A percentile compares a stretch with the other conserved stretches of the same genome.
These are phyloP conservation scores for Erodium moschatum DNA, from an alignment of 441 rosid species.

Conservation along the genomic window DNA sequence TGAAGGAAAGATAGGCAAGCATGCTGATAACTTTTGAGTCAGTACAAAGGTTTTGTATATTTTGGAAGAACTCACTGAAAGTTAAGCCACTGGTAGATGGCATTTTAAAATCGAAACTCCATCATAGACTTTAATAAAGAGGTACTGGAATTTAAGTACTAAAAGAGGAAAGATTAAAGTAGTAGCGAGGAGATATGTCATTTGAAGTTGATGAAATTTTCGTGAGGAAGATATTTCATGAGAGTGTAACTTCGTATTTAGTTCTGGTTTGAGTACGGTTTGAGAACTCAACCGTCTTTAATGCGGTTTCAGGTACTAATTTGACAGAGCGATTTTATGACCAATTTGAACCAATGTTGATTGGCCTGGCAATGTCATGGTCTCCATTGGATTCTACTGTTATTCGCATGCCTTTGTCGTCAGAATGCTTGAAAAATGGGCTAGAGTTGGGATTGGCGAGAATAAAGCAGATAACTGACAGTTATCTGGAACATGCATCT, in stretches of 20 bases:
- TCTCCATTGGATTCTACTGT: slow-evolving; percentile 65
- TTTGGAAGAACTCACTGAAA: neutral
- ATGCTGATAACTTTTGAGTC: neutral
- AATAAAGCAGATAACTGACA: slow-evolving; percentile 61
- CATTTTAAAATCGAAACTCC: neutral
- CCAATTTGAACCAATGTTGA: slow-evolving; percentile 83
- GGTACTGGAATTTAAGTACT: neutral
- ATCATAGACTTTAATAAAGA: neutral
- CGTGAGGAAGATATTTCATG: neutral
- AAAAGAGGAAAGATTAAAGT: neutral
- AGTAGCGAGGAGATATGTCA: slow-evolving; percentile 3
- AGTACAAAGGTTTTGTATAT: neutral
- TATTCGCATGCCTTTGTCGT: slow-evolving; percentile 90
- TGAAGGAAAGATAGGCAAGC: neutral
- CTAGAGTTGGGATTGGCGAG: slow-evolving; percentile 60
- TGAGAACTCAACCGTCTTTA: slow-evolving; percentile 3
- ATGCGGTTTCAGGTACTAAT: slow-evolving; percentile 57
- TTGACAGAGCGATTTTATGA: slow-evolving; percentile 73
- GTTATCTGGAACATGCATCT: slow-evolving; percentile 70
- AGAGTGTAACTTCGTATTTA: neutral
- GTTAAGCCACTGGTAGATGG: too few species aligned
- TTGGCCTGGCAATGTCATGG: slow-evolving; percentile 67
- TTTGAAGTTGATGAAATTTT: slow-evolving; percentile 7
- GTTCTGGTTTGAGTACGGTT: neutral
- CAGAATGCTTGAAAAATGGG: slow-evolving; percentile 69